Evolutionary conservation across 169 alveolate genomes (phyloP), one percentile per base, ranked within the genome.

Genomic region (Blepharisma undulans): DNA sequence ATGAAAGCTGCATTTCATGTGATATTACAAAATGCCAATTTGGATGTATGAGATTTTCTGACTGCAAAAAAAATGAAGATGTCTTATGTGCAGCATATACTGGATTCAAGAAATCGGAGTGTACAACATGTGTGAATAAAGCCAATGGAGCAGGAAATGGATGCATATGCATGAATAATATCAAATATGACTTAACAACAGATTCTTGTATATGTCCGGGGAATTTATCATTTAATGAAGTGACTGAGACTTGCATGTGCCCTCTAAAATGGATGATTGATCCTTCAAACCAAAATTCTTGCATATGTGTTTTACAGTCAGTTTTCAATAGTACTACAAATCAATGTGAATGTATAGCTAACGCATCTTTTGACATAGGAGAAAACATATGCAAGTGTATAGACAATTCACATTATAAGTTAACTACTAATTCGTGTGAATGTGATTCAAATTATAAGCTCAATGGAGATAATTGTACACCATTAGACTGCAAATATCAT

Each of bases 141-240:
- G 18, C 84, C 18, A 76, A 18, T n/a, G 84, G 84, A 18, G 84
- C 84, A 18, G 84, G 84, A 18, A 76, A 76, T 76, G 84, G 84
- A 12, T 76, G 84, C 27, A 21, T 21, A 76, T 76, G 84, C 27
- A n/a, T n/a, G n/a, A n/a, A n/a, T n/a, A n/a, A n/a, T n/a, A n/a
- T n/a, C n/a, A n/a, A n/a, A n/a, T n/a, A n/a, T n/a, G n/a, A n/a
- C n/a, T n/a, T n/a, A n/a, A n/a, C n/a, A n/a, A n/a, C n/a, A n/a
- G n/a, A n/a, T n/a, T n/a, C n/a, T n/a, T n/a, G n/a, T n/a, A n/a
- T n/a, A n/a, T n/a, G n/a, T n/a, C n/a, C n/a, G n/a, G n/a, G n/a
- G n/a, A n/a, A n/a, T n/a, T n/a, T n/a, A n/a, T n/a, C n/a, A n/a
- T n/a, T n/a, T n/a, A n/a, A n/a, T n/a, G n/a, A n/a, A n/a, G n/a